Base-by-base conservation (phyloP, 1,284 basidiomycete genomes). In the Malassezia vespertilionis region DNA sequence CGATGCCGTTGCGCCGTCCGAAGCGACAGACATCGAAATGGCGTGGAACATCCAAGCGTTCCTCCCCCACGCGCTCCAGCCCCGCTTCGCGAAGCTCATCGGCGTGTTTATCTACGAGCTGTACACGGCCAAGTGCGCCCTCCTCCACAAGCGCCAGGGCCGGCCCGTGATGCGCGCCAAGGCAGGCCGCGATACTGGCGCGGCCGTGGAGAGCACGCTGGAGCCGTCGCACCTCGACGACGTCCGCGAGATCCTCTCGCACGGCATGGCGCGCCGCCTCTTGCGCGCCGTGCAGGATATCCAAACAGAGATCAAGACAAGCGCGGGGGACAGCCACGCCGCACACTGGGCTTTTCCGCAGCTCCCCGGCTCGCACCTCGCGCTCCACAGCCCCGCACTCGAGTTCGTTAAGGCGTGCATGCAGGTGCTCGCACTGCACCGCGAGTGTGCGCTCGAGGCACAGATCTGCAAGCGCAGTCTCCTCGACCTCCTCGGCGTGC, bases 41-140 rank as follows among this genome's bases (percentile, higher is more conserved):
- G 79, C 81, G 53, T 97, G 91, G 90, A 97, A 97, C 70, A 86
- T 97, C 54, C 79, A 83, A 52, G 79, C 80, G 0, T 96, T 95
- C 76, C 79, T 99, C 8, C 91, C 93, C 0, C 78, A 78, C 0
- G 81, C 82, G 5, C 75, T 91, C 24, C 90, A 91, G 62, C 74
- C 77, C 9, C 80, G 88, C 55, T 96, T 97, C 63, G 76, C 78
- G 44, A 72, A 76, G 10, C 76, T 81, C 32, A 75, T 95, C 15
- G 84, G 85, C 34, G 82, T 79, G 65, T 95, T 86, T 74, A 83
- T 96, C 50, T 77, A 85, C 51, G 84, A 88, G 61, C 76, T 95
- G 58, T 91, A 84, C 75, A 65, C 68, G 24, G 81, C 85, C 43
- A 82, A 84, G 58, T 81, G 83, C 56, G 79, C 80, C 57, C 71